phyloP scores from a whole-genome alignment of 2,329 filamentous ascomycete genomes.

The Podosphaera xanthii region DNA sequence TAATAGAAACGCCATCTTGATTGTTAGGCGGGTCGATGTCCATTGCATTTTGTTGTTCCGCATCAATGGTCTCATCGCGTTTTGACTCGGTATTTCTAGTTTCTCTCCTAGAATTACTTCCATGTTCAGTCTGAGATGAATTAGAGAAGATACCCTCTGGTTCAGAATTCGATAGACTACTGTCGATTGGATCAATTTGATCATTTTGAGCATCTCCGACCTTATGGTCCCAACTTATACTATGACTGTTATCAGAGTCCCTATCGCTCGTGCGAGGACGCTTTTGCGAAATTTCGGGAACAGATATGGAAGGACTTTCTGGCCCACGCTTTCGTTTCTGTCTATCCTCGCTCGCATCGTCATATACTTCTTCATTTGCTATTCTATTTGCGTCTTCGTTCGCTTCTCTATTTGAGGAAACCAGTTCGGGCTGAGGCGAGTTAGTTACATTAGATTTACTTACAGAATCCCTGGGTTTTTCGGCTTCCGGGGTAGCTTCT shows the following conservation, averaged over 20 bases:
- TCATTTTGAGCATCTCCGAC: not conserved
- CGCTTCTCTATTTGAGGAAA: not conserved
- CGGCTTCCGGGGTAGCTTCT: not conserved
- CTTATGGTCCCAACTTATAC: not conserved
- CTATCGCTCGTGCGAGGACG: constrained; percentile 24
- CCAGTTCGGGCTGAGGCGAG: not conserved
- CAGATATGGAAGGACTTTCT: constrained; percentile 32
- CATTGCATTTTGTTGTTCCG: not conserved
- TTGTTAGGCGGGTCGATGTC: not conserved
- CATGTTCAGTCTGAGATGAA: not conserved
- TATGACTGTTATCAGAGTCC: no score
- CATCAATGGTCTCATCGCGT: not conserved
- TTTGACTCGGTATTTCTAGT: not conserved
- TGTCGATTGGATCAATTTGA: not conserved
- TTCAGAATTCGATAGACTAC: not conserved
- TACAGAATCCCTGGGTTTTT: not conserved
- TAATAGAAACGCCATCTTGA: constrained; percentile 4
- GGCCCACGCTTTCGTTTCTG: constrained; percentile 47
- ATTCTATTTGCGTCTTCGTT: not conserved
- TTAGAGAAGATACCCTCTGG: no score
- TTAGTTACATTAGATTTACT: not conserved
- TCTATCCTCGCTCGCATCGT: constrained; percentile 20
- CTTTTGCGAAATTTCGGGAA: constrained; percentile 30
- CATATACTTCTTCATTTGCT: constrained; percentile 15
- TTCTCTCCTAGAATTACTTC: not conserved